Conservation (phyloP, 2,329 filamentous ascomycete species). For the Mycosphaerelloides madeirae region DNA sequence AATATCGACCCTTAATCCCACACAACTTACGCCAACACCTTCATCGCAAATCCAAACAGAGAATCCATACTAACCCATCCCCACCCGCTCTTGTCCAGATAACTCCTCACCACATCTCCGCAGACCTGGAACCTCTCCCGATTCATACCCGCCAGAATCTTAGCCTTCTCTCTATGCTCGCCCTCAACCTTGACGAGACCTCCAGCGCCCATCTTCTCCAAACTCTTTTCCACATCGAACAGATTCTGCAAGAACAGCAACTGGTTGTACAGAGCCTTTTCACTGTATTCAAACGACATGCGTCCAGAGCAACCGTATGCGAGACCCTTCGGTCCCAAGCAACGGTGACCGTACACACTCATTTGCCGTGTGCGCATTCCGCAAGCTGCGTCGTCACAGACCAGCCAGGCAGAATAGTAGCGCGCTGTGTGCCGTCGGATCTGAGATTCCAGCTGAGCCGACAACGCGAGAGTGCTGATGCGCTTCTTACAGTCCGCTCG, state of each 20-base stretch:
- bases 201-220: constrained; percentile 36
- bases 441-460: constrained; percentile 82
- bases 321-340: constrained; percentile 79
- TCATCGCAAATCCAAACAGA: constrained; percentile 42
- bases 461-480: constrained; percentile 66
- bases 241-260: constrained; percentile 78
- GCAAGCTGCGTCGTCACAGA: constrained; percentile 85
- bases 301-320: constrained; percentile 77
- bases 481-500: constrained; percentile 57
- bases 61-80: constrained; percentile 46
- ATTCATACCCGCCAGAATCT: constrained; percentile 76
- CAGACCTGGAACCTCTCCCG: constrained; percentile 70
- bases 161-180: constrained; percentile 56
- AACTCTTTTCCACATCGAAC: constrained; percentile 85
- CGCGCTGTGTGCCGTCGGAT: constrained; percentile 71
- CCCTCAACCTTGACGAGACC: constrained; percentile 42
- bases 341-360: constrained; percentile 85
- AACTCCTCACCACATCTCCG: constrained; percentile 65
- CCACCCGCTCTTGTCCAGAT: constrained; percentile 36
- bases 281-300: constrained; percentile 82
- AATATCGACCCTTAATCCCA: not conserved
- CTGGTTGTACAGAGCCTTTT: constrained; percentile 93
- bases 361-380: constrained; percentile 84
- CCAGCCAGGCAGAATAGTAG: constrained; percentile 90
- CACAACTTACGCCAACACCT: constrained; percentile 21